These are phyloP conservation scores for Arachnomyces sp. DNA, from an alignment of 2,329 filamentous ascomycete genomes.

Conservation along the genomic window DNA sequence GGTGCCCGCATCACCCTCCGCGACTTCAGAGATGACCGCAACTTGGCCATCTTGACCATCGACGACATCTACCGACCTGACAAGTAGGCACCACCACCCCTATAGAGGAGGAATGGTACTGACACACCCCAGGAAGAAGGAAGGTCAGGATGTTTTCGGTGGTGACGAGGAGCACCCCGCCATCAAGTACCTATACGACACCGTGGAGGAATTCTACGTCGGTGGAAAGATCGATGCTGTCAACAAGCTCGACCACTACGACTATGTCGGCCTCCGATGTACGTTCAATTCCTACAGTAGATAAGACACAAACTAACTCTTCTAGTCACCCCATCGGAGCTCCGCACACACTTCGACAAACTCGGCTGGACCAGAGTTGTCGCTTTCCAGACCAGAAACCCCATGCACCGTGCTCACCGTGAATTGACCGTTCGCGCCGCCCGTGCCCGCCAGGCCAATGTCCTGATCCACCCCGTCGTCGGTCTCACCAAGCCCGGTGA, in stretches of 20 bases:
- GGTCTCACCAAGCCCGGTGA: slow-evolving; percentile 98
- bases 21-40: slow-evolving; percentile 92
- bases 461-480: slow-evolving; percentile 97
- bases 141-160: slow-evolving; percentile 91
- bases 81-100: slow-evolving; percentile 59
- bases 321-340: slow-evolving; percentile 84
- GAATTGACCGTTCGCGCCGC: slow-evolving; percentile 96
- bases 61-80: slow-evolving; percentile 93
- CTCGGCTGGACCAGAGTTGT: slow-evolving; percentile 97
- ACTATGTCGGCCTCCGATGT: slow-evolving; percentile 95
- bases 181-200: slow-evolving; percentile 78
- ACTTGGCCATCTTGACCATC: slow-evolving; percentile 89
- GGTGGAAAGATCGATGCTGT: slow-evolving; percentile 95
- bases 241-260: slow-evolving; percentile 94
- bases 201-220: slow-evolving; percentile 79
- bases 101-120: slow-evolving; percentile 8
- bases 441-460: slow-evolving; percentile 91
- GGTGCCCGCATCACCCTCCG: slow-evolving; percentile 80
- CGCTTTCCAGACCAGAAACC: slow-evolving; percentile 98
- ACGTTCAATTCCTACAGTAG: slow-evolving; percentile 30
- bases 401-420: slow-evolving; percentile 97
- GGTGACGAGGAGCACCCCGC: slow-evolving; percentile 88
- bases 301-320: background rate
- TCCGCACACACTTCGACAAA: slow-evolving; percentile 97
- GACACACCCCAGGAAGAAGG: slow-evolving; percentile 57